phyloP scores from a whole-genome alignment of 2,329 filamentous ascomycete species.

The Talaromyces verruculosus region DNA sequence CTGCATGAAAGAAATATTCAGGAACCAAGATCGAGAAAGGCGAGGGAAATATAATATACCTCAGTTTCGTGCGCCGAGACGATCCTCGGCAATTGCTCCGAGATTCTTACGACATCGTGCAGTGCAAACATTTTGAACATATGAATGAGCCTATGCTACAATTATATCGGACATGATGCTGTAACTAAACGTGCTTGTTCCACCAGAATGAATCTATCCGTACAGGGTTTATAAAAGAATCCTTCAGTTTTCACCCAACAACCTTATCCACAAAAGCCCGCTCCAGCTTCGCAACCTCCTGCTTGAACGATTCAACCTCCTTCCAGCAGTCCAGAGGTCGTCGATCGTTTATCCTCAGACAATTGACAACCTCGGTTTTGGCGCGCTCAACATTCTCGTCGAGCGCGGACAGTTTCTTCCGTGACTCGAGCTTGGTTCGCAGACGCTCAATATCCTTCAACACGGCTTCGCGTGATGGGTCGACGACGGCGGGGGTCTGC shows the following conservation, averaged over 20 bases:
- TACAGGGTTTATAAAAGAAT: slow-evolving; percentile 7
- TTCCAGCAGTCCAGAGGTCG: slow-evolving; percentile 91
- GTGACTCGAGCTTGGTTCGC: slow-evolving; percentile 58
- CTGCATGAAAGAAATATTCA: background rate
- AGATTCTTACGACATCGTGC: background rate
- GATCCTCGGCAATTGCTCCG: slow-evolving; percentile 7
- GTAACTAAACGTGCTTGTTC: slow-evolving; percentile 12
- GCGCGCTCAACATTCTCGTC: slow-evolving; percentile 73
- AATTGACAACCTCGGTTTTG: slow-evolving; percentile 73
- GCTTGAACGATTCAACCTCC: slow-evolving; percentile 88
- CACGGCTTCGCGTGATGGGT: slow-evolving; percentile 54
- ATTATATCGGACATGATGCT: slow-evolving; percentile 12
- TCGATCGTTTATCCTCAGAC: slow-evolving; percentile 79
- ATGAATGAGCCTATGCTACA: slow-evolving; percentile 21
- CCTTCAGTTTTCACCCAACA: slow-evolving; percentile 35
- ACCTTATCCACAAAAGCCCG: slow-evolving; percentile 84
- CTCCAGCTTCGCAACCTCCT: slow-evolving; percentile 83
- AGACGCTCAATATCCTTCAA: slow-evolving; percentile 59
- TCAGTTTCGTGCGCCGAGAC: background rate
- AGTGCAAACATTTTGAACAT: background rate
- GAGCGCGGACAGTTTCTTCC: slow-evolving; percentile 61
- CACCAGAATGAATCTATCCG: slow-evolving; percentile 6
- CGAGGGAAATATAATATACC: background rate
- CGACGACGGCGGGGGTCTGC: slow-evolving; percentile 26
- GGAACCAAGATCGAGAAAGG: background rate